Evolutionary conservation across 495 filamentous ascomycete genomes (phyloP).

Genomic region (Aspergillus cristatus): DNA sequence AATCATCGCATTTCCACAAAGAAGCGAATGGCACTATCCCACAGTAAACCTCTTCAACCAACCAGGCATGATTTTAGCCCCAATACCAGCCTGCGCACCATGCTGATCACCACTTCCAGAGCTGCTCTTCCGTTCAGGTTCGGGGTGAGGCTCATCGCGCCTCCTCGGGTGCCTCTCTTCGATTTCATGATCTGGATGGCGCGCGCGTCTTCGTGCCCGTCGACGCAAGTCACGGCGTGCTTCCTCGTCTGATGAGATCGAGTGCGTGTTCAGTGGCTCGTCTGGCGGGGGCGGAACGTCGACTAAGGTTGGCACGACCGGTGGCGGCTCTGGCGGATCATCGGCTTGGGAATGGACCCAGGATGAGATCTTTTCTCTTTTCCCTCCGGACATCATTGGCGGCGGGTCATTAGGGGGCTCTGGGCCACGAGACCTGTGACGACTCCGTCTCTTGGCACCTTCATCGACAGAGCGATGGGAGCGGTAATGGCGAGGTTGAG

Average conservation of each 20-base stretch:
- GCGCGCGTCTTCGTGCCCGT: conserved; percentile 27
- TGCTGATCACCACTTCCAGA: conserved; percentile 37
- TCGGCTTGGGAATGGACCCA: conserved; percentile 50
- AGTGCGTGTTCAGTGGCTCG: conserved; percentile 20
- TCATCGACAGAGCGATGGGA: conserved; percentile 22
- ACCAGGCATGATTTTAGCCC: conserved; percentile 32
- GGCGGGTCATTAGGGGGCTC: conserved; percentile 10
- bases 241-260: conserved; percentile 35
- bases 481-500: conserved; percentile 7
- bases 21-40: no score
- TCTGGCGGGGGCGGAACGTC: conserved; percentile 38
- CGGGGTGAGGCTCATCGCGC: conserved; percentile 13
- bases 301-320: conserved; percentile 43
- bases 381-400: conserved; percentile 23
- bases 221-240: conserved; percentile 27
- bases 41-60: conserved; percentile 45
- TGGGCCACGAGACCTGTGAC: conserved; percentile 22
- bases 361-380: conserved; percentile 48
- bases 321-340: conserved; percentile 51
- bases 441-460: conserved; percentile 14
- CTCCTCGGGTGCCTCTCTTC: conserved; percentile 26
- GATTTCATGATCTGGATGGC: conserved; percentile 31
- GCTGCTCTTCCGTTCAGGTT: conserved; percentile 27
- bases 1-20: no score
- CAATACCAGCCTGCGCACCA: conserved; percentile 15